Evolutionary conservation across 148 eudicot genomes (phyloP), one percentile per base, ranked within the genome.

Genomic region (Rhododendron griersonianum): DNA sequence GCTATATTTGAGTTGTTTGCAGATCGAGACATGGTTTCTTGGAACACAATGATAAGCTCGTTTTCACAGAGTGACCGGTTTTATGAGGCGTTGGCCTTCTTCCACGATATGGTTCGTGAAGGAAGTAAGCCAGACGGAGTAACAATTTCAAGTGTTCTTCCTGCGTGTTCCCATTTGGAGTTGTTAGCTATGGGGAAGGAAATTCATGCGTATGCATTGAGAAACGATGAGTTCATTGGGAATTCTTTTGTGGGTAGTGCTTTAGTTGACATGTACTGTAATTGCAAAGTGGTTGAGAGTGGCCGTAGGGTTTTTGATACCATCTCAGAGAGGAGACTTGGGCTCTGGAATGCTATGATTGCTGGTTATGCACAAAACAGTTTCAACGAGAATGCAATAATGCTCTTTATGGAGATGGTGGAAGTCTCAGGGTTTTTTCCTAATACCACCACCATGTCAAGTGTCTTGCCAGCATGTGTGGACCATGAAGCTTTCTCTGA

Each of bases 231-330:
- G 71, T 86, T 96, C 78, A 88, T 91, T 80, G 90, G 81, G 63
- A 96, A 96, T 87, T 86, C 95, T 2, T 96, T 91, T 87, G 96
- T 96, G 87, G 86, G 91, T 85, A 95, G 95, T 90, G 94, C 98
- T 87, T 91, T 96, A 81, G 95, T 95, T 35, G 98, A 95, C 87
- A 95, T 96, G 99, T 95, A 96, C 85, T 93, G 99, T 89, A 96
- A 94, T 88, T 95, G 99, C 85, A 91, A 92, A 85, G 83, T 91
- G 80, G 93, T 93, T 45, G 89, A n/a, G 21, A 89, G 87, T 83
- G 99, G 94, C 50, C 88, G 91, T 23, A 87, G 63, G 82, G 90
- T 94, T 63, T 95, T 96, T 85, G 88, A 90, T 83, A 69, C 81
- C 44, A 82, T 93, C 5, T 35, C 67, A 13, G 91, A 89, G 45